phyloP scores from a whole-genome alignment of 1,284 basidiomycete species.

The Ceratobasidium sp. region DNA sequence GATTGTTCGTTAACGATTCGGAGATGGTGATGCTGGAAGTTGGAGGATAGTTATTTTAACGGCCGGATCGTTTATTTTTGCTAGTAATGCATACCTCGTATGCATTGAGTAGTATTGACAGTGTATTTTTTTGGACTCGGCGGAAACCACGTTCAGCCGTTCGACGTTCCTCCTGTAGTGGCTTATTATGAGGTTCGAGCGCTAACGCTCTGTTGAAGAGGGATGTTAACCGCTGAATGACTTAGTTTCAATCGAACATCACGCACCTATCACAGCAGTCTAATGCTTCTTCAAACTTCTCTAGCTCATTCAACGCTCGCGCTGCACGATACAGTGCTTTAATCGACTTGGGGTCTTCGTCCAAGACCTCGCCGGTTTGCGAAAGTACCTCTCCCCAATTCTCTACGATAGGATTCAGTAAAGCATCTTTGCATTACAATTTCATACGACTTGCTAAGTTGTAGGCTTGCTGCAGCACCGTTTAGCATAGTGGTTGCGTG shows the following conservation, averaged over 20 bases:
- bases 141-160: not conserved
- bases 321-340: constrained; percentile 19
- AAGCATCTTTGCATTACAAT: not conserved
- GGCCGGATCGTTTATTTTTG: not conserved
- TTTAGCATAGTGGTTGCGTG: constrained; percentile 14
- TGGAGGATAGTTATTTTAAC: too few relatives aligned
- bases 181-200: constrained; percentile 4
- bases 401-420: not conserved
- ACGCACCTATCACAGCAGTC: constrained; percentile 19
- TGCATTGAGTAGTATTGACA: not conserved
- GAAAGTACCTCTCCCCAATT: constrained; percentile 7
- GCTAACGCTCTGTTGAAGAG: not conserved
- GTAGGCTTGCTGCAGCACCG: constrained; percentile 1
- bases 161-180: constrained; percentile 1
- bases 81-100: constrained; percentile 10
- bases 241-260: not conserved
- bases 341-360: not conserved
- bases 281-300: constrained; percentile 7
- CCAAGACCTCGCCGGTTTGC: not conserved
- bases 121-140: not conserved
- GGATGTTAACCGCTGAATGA: not conserved
- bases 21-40: not conserved
- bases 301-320: not conserved
- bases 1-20: not conserved
- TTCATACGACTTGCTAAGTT: not conserved